A percentile compares a stretch with the other conserved stretches of the same genome.
These are phyloP conservation scores for Candida boleticola DNA, from an alignment of 805 yeast genomes.

Conservation along the genomic window DNA sequence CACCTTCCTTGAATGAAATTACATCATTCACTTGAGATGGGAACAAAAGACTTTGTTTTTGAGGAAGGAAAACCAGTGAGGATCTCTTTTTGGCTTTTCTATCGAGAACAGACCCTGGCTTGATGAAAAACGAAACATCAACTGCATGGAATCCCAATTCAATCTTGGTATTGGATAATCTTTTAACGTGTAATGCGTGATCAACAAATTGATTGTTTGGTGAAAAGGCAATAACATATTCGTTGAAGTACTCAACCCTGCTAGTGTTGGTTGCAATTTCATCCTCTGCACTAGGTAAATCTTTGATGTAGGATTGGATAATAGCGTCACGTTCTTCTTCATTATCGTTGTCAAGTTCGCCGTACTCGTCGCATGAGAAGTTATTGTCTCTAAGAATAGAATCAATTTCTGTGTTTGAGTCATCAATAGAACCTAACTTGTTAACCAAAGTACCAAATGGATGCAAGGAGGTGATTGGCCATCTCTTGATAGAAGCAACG, in stretches of 20 bases:
- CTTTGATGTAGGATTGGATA: conserved; percentile 19
- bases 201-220: conserved; percentile 62
- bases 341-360: conserved; percentile 10
- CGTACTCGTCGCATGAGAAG: conserved; percentile 75
- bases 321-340: conserved; percentile 17
- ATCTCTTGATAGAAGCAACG: conserved; percentile 93
- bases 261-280: conserved; percentile 27
- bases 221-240: conserved; percentile 63
- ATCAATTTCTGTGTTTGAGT: conserved; percentile 74
- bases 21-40: conserved; percentile 63
- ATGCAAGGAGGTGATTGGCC: conserved; percentile 98
- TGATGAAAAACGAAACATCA: conserved; percentile 72
- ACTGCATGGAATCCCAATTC: conserved; percentile 85
- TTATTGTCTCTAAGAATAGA: conserved; percentile 87
- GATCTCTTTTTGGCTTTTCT: conserved; percentile 89
- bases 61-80: conserved; percentile 84
- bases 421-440: conserved; percentile 79
- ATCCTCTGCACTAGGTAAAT: conserved; percentile 39
- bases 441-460: conserved; percentile 94
- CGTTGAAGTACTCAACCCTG: conserved; percentile 56
- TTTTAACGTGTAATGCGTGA: conserved; percentile 78
- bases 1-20: conserved; percentile 60
- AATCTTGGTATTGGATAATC: conserved; percentile 55
- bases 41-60: conserved; percentile 62
- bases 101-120: conserved; percentile 74